Percentiles rank a stretch among this genome's conserved stretches.
phyloP scores from a whole-genome alignment of 1,284 basidiomycete species.

The Chalciporus sp. region DNA sequence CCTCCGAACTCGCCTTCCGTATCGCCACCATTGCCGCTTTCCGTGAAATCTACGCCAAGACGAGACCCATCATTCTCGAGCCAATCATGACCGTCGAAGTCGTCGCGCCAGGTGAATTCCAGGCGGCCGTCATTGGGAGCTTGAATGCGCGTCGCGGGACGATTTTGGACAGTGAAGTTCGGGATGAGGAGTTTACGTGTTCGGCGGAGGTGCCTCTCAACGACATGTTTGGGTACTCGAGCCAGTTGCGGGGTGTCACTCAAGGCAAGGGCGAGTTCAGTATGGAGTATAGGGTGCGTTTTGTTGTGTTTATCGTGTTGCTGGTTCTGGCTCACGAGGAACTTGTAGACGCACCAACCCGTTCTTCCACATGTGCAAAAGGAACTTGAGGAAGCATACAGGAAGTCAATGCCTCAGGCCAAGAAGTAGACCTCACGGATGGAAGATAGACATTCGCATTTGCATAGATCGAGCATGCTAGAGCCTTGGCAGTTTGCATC shows the following conservation, averaged over 20 bases:
- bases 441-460: not conserved
- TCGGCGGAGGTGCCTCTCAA: constrained; percentile 93
- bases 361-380: constrained; percentile 90
- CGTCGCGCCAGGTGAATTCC: constrained; percentile 95
- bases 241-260: constrained; percentile 88
- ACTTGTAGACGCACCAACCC: constrained; percentile 68
- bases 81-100: constrained; percentile 99
- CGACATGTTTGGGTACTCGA: constrained; percentile 99
- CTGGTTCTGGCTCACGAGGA: not conserved
- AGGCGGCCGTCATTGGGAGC: constrained; percentile 93
- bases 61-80: constrained; percentile 86
- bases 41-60: constrained; percentile 84
- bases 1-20: constrained; percentile 95
- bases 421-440: constrained; percentile 53
- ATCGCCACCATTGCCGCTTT: constrained; percentile 91
- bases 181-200: constrained; percentile 96
- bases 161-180: constrained; percentile 94
- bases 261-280: constrained; percentile 97
- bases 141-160: constrained; percentile 94
- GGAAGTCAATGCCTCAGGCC: constrained; percentile 48
- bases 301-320: not conserved
- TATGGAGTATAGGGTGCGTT: constrained; percentile 90
- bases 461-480: not conserved
- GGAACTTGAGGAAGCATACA: constrained; percentile 68
- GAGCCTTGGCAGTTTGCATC: not conserved